Base-by-base conservation (phyloP, 192 early-diverging fungal species). In the Umbelopsis sp. region DNA sequence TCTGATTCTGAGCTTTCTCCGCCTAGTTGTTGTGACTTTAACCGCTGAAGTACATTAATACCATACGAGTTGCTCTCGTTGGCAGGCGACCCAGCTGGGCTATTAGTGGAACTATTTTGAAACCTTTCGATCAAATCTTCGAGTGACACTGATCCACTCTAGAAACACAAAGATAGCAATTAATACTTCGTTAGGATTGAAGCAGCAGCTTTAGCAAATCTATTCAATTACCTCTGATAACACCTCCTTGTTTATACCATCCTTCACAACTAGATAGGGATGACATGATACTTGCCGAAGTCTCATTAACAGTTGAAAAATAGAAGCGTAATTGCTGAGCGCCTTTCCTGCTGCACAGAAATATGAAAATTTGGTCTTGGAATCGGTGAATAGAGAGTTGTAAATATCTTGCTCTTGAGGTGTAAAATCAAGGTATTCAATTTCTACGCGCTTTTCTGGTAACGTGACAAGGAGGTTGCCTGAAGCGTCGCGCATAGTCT, bases 391-490 rank as follows among this genome's bases (percentile, higher is more conserved):
- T 0, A 91, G 78, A 30, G 86, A 85, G 47, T 86, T 78, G 46
- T 94, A 94, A 33, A 93, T 83, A 51, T 90, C 86, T 52, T 87
- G 83, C 65, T 92, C 92, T 22, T 83, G 82, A 0, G 77, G 81
- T 6, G 85, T 85, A 53, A 93, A 82, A 7, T 87, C 81, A 23
- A 94, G 72, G 66, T 86, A 90, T 47, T 88, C 80, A 48, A 91
- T 82, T 12, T 81, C 82, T 45, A 87, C 82, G 2, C 76, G 72
- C 37, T 88, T 89, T 21, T 85, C 77, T 15, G 95, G 96, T 51
- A 99, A 69, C 49, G 81, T 78, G 7, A 99, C 78, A 58, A 99
- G 91, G 10, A 89, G 88, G 53, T 90, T 82, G 6, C 94, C 94
- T n/a, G 91, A 81, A 49, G 74, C 81, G 52, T 90, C 78, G 10